Base-by-base conservation (phyloP, 192 early-diverging fungal genomes). In the Ambispora gerdemannii region DNA sequence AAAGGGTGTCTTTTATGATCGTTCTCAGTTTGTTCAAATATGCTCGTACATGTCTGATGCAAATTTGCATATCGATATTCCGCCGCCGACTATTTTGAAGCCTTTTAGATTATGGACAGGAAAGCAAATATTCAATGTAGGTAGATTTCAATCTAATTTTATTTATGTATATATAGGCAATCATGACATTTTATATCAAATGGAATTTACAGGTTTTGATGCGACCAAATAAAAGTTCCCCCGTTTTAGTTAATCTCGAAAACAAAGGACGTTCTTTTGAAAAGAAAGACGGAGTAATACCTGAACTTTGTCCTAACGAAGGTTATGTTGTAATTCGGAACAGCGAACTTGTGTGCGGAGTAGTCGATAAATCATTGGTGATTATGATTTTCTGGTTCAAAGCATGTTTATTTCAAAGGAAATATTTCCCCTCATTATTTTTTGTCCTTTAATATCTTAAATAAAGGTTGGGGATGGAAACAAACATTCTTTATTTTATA, bases 381-480 rank as follows among this genome's bases (percentile, higher is more conserved):
- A n/a, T n/a, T n/a, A n/a, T n/a, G n/a, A n/a, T n/a, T n/a, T n/a
- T n/a, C n/a, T n/a, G n/a, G n/a, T n/a, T n/a, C n/a, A n/a, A n/a
- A n/a, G n/a, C n/a, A n/a, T n/a, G n/a, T n/a, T n/a, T n/a, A n/a
- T n/a, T n/a, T n/a, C n/a, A n/a, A n/a, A n/a, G n/a, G n/a, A n/a
- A n/a, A n/a, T n/a, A n/a, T n/a, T n/a, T n/a, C n/a, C n/a, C n/a
- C n/a, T n/a, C n/a, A n/a, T n/a, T n/a, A n/a, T n/a, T n/a, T n/a
- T n/a, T n/a, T n/a, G n/a, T n/a, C n/a, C n/a, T n/a, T n/a, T n/a
- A n/a, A n/a, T n/a, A n/a, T n/a, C n/a, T n/a, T n/a, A n/a, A n/a
- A n/a, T n/a, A n/a, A n/a, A n/a, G n/a, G n/a, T 99, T 30, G 97
- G 97, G 63, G 98, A 96, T 75, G 95, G 94, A 58, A 97, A 90